These are phyloP conservation scores for Colletotrichum eremochloae DNA, from an alignment of 2,329 filamentous ascomycete genomes.

Conservation along the genomic window DNA sequence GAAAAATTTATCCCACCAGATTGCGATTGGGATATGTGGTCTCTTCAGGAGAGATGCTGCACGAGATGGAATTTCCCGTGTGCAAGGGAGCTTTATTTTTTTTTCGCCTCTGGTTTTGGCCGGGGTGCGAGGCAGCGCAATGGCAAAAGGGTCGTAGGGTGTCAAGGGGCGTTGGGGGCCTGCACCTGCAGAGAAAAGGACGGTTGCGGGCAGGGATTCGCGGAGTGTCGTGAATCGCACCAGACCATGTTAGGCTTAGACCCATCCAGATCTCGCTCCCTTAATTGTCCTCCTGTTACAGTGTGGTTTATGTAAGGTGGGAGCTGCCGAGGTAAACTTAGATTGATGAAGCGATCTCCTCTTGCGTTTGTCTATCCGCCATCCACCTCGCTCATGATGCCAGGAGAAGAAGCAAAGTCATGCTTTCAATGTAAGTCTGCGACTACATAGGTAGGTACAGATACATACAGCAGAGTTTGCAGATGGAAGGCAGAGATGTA, in stretches of 20 bases:
- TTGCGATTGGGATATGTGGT: slow-evolving; percentile 38
- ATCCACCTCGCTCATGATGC: background rate
- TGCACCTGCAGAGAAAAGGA: slow-evolving; percentile 21
- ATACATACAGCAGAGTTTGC: background rate
- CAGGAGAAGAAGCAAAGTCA: background rate
- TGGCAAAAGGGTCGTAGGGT: slow-evolving; percentile 12
- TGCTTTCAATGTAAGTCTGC: background rate
- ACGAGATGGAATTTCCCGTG: slow-evolving; percentile 40
- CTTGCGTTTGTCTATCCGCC: background rate
- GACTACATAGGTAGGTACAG: background rate
- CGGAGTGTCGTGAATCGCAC: slow-evolving; percentile 28
- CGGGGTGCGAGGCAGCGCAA: slow-evolving; percentile 21
- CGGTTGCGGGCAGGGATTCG: slow-evolving; percentile 32
- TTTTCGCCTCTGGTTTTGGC: slow-evolving; percentile 13
- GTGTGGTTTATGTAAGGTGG: slow-evolving; percentile 22
- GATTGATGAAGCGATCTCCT: background rate
- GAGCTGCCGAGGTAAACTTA: background rate
- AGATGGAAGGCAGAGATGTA: background rate
- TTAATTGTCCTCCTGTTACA: slow-evolving; percentile 25
- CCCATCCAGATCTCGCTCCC: slow-evolving; percentile 38
- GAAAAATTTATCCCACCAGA: slow-evolving; percentile 21
- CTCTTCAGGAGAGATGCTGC: slow-evolving; percentile 32
- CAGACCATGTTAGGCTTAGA: slow-evolving; percentile 31
- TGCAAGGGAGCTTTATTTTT: slow-evolving; percentile 37
- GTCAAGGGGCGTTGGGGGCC: slow-evolving; percentile 24